phyloP scores from a whole-genome alignment of 2,329 filamentous ascomycete genomes.

The Beauveria pseudobassiana region DNA sequence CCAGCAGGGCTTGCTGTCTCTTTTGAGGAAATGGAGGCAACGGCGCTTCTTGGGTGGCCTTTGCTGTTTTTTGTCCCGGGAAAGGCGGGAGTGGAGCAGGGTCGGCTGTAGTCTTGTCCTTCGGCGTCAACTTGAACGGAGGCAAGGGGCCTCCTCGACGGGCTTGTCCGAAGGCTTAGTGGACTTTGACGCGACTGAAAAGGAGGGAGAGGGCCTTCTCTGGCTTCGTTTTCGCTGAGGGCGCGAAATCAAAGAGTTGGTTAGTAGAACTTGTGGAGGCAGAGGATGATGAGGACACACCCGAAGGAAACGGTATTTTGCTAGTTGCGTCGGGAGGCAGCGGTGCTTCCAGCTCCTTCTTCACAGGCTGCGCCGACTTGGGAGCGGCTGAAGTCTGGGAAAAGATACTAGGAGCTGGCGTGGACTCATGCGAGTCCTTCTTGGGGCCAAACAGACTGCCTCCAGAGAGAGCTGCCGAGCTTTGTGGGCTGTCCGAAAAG shows the following conservation, averaged over 20 bases:
- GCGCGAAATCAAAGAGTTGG: constrained; percentile 22
- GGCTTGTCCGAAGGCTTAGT: constrained; percentile 16
- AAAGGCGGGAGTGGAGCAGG: constrained; percentile 25
- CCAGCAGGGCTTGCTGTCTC: constrained; percentile 9
- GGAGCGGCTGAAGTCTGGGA: constrained; percentile 22
- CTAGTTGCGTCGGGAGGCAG: constrained; percentile 44
- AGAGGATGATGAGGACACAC: constrained; percentile 40
- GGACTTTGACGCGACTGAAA: neutral
- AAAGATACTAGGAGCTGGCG: constrained; percentile 17
- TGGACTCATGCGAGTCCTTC: constrained; percentile 19
- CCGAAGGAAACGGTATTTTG: constrained; percentile 37
- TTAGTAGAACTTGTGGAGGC: constrained; percentile 25
- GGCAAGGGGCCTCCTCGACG: constrained; percentile 12
- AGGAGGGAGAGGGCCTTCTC: constrained; percentile 14
- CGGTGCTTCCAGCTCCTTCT: constrained; percentile 28
- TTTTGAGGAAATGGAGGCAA: neutral
- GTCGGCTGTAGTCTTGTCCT: constrained; percentile 13
- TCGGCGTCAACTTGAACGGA: constrained; percentile 16
- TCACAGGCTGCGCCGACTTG: constrained; percentile 25
- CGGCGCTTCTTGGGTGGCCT: constrained; percentile 17
- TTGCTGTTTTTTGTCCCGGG: constrained; percentile 20
- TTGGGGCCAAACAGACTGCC: constrained; percentile 24
- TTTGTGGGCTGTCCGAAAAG: constrained; percentile 29
- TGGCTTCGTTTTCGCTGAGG: constrained; percentile 17
- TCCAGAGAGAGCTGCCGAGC: constrained; percentile 13